These are phyloP conservation scores for Sclerotinia nivalis DNA, from an alignment of 2,329 filamentous ascomycete species.

Conservation along the genomic window DNA sequence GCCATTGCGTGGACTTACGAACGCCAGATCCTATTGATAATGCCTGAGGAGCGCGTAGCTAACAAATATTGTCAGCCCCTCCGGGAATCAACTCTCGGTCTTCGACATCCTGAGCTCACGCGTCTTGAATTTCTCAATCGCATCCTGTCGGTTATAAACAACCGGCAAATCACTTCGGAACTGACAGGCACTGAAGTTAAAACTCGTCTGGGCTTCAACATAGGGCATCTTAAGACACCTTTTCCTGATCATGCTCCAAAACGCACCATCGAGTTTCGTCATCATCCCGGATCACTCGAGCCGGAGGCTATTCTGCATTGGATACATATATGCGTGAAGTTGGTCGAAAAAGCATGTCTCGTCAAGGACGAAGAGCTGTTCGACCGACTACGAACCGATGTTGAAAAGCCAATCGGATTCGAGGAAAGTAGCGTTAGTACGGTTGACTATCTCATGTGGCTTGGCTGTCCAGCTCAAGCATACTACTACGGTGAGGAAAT, in stretches of 20 bases:
- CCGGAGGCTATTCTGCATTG: slow-evolving; percentile 28
- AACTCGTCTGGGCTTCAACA: neutral
- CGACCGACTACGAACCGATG: neutral
- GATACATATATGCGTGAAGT: slow-evolving; percentile 25
- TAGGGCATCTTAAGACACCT: neutral
- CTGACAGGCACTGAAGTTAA: neutral
- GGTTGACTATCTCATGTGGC: slow-evolving; percentile 4
- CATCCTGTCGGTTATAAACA: neutral
- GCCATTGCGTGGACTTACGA: slow-evolving; percentile 38
- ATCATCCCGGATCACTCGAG: slow-evolving; percentile 34
- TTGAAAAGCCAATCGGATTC: neutral
- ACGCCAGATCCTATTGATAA: slow-evolving; percentile 26
- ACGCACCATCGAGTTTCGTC: slow-evolving; percentile 36
- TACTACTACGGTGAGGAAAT: neutral
- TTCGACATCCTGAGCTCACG: neutral
- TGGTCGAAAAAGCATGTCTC: slow-evolving; percentile 23
- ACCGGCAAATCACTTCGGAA: neutral
- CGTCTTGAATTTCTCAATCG: slow-evolving; percentile 5
- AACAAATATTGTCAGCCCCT: neutral
- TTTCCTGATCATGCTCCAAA: neutral
- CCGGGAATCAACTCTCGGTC: neutral
- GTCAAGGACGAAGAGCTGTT: neutral
- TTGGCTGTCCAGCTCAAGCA: slow-evolving; percentile 11
- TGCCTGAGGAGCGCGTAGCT: neutral
- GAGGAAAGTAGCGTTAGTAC: neutral